Conservation (phyloP, 306 rosid genomes). For the Gastrolobium villosum region DNA sequence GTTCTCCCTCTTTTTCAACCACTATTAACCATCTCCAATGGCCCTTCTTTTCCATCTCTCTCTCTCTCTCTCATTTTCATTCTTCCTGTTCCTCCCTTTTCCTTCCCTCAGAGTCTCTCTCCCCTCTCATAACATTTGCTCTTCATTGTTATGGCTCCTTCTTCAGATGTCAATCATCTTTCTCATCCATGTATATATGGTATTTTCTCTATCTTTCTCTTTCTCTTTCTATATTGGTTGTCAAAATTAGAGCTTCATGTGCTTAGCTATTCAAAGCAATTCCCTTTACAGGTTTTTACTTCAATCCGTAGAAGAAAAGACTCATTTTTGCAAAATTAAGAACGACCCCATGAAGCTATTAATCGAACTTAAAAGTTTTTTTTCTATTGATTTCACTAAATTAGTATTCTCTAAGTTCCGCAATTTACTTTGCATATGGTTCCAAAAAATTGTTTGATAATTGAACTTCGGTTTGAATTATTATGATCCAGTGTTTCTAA, state of each 20-base stretch:
- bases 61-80: conserved; percentile 61
- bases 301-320: conserved; percentile 11
- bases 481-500: not conserved
- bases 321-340: conserved; percentile 27
- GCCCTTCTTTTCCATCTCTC: conserved; percentile 55
- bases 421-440: conserved; percentile 37
- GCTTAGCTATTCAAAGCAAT: conserved; percentile 16
- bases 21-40: conserved; percentile 67
- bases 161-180: conserved; percentile 77
- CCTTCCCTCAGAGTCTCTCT: conserved; percentile 25
- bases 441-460: conserved; percentile 16
- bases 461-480: not conserved
- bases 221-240: not conserved
- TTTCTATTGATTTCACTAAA: conserved; percentile 20
- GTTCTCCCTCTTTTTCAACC: conserved; percentile 46
- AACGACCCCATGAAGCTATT: conserved; percentile 34
- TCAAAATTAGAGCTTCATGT: conserved; percentile 4
- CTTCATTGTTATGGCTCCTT: conserved; percentile 62
- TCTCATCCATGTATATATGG: conserved; percentile 94
- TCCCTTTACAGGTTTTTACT: conserved; percentile 24
- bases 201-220: conserved; percentile 33
- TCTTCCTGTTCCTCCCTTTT: conserved; percentile 35
- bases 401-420: conserved; percentile 41
- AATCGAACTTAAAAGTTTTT: conserved; percentile 3
- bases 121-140: conserved; percentile 7